Percentiles rank a stretch among this genome's conserved stretches.
phyloP scores from a whole-genome alignment of 1,139 yeast species.

The Candida albicans region DNA sequence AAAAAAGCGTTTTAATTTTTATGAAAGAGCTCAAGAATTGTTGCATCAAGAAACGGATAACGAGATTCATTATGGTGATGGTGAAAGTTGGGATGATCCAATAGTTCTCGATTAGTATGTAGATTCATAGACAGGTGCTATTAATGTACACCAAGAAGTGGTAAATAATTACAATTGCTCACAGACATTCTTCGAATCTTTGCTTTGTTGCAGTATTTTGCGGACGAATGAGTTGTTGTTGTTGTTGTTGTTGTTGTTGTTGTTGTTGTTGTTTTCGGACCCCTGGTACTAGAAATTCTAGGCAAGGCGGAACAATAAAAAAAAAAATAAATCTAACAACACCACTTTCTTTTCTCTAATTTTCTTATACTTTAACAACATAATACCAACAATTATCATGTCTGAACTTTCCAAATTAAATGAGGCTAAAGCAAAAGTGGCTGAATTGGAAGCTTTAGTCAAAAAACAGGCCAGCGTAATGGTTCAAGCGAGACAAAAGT shows the following conservation, averaged over 20 bases:
- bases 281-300: not conserved
- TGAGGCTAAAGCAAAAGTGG: constrained; percentile 32
- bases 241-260: too few relatives aligned
- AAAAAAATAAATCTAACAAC: not conserved
- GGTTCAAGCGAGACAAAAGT: constrained; percentile 71
- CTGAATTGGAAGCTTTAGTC: constrained; percentile 51
- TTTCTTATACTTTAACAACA: too few relatives aligned
- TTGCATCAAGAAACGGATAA: not conserved
- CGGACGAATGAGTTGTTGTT: too few relatives aligned
- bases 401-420: constrained; percentile 24
- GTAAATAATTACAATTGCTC: too few relatives aligned
- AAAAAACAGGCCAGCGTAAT: constrained; percentile 42
- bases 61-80: constrained; percentile 5
- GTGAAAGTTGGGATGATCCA: constrained; percentile 14
- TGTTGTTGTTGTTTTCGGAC: too few relatives aligned
- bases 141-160: too few relatives aligned
- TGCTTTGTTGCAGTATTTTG: too few relatives aligned
- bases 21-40: not conserved
- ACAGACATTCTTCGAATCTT: too few relatives aligned
- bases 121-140: not conserved
- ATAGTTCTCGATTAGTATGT: constrained; percentile 5
- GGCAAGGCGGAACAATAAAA: not conserved
- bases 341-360: not conserved
- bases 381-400: constrained; percentile 1
- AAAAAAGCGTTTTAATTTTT: not conserved